Evolutionary conservation across 306 rosid genomes (phyloP).

Genomic region (Senna tora): DNA sequence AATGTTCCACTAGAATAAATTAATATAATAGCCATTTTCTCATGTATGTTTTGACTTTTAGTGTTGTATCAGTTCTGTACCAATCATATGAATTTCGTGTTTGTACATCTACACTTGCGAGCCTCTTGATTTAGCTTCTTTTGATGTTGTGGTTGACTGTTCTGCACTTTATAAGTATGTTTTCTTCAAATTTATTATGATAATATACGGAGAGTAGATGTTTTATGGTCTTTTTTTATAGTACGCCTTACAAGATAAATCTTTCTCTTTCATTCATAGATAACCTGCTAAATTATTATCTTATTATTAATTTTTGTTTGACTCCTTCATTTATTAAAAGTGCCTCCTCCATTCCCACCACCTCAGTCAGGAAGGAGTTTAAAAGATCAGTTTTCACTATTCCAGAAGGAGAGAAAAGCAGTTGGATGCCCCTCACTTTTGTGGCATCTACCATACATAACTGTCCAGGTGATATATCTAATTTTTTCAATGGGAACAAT

Average conservation of each 20-base stretch:
- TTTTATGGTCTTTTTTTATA: conserved; percentile 21
- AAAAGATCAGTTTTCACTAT: conserved; percentile 56
- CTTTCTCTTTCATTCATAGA: neutral
- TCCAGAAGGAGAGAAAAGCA: conserved; percentile 68
- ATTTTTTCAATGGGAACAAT: conserved; percentile 34
- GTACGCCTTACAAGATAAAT: neutral
- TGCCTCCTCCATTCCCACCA: conserved; percentile 95
- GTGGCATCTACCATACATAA: conserved; percentile 61
- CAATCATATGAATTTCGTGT: conserved; percentile 22
- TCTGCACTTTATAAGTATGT: conserved; percentile 15
- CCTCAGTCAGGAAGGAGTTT: conserved; percentile 89
- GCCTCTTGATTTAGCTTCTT: conserved; percentile 21
- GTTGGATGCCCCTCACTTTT: conserved; percentile 78
- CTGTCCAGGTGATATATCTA: conserved; percentile 70
- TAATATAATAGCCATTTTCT: conserved; percentile 15
- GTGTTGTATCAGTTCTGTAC: conserved; percentile 10
- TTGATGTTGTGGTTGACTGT: conserved; percentile 25
- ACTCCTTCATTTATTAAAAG: conserved; percentile 70
- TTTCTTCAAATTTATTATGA: conserved; percentile 22
- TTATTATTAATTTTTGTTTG: conserved; percentile 46
- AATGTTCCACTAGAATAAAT: conserved; percentile 7
- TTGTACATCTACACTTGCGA: neutral
- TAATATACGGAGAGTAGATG: conserved; percentile 33
- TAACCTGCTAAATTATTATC: conserved; percentile 39
- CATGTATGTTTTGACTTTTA: conserved; percentile 4